Base-by-base conservation (phyloP, 2,329 filamentous ascomycete genomes). In the Hansfordia pulvinata region DNA sequence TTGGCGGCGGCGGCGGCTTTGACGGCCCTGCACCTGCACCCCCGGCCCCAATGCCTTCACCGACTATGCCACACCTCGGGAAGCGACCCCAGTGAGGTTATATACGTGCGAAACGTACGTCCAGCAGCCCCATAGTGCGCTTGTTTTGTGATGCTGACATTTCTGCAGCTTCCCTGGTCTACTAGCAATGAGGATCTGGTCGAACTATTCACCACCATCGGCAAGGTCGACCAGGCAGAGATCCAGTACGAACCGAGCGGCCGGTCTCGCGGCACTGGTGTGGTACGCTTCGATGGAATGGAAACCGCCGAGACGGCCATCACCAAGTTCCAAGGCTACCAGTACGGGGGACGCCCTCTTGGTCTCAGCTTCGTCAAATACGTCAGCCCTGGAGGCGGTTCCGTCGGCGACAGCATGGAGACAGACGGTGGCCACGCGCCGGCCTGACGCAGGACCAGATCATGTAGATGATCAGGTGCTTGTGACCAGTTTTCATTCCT, bases 161-260 rank as follows among this genome's bases (percentile, higher is more conserved):
- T 24, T 21, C 43, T 55, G 8, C 42, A 93, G 86, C 72, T 98
- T 36, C 90, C 90, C 9, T 98, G 90, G 90, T 96, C 90, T 16
- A 98, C 90, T 10, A 94, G 86, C 62, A 96, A 98, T 48, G 90
- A 98, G 36, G 90, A 98, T 53, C 64, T 98, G 15, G 74, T 96
- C 30, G 90, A 98, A 51, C 69, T 98, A 12, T 98, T 98, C 62
- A 86, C 81, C 11, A 98, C 90, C 8, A 98, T 98, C 46, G 90
- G 90, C 37, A 93, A 93, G 53, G 90, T 98, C 32, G 85, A 94
- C 45, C 85, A 90, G 44, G 90, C 90, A n/a, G 90, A 98, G 58
- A 96, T 98, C 30, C 90, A 98, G 56, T 96, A 98, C 47, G 90
- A 98, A 53, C 80, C 83, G 4, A 96, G 92, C 45, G 90, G 90